Conservation (phyloP, 2,329 filamentous ascomycete species). For the Pseudogymnoascus sp. region DNA sequence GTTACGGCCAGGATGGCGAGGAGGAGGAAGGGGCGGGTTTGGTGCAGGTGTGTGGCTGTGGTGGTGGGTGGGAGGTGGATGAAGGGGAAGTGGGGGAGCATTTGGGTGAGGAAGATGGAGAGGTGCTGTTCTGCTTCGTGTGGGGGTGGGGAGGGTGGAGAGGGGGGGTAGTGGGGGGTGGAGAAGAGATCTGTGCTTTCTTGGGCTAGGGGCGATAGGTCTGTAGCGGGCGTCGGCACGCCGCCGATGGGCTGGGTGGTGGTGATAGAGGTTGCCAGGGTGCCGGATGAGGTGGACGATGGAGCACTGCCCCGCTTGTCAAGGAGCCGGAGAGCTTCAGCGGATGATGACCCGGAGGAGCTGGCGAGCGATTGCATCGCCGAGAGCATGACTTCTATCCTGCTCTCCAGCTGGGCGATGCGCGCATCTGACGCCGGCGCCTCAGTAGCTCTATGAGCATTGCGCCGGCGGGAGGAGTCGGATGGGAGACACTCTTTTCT, state of each 20-base stretch:
- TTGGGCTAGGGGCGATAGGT: background rate
- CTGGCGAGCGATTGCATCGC: conserved; percentile 28
- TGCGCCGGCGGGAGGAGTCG: conserved; percentile 32
- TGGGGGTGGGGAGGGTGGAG: conserved; percentile 21
- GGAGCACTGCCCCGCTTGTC: background rate
- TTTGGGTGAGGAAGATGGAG: conserved; percentile 33
- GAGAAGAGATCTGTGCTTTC: background rate
- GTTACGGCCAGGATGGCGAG: conserved; percentile 40
- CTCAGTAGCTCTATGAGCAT: conserved; percentile 28
- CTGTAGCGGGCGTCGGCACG: background rate
- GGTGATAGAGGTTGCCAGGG: background rate
- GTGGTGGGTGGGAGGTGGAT: conserved; percentile 32
- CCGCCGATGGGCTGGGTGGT: background rate
- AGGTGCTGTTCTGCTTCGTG: conserved; percentile 34
- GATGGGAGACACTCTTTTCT: conserved; percentile 41
- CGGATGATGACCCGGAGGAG: background rate
- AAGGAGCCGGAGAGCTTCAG: background rate
- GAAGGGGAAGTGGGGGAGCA: conserved; percentile 38
- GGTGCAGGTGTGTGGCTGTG: conserved; percentile 32
- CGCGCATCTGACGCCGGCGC: conserved; percentile 30
- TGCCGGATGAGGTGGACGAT: background rate
- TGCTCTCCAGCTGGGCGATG: conserved; percentile 39
- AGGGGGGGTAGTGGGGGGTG: background rate
- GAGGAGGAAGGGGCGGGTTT: conserved; percentile 41
- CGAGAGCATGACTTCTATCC: conserved; percentile 40